A percentile compares a stretch with the other conserved stretches of the same genome.
These are phyloP conservation scores for Penicillium sp. DNA, from an alignment of 2,329 filamentous ascomycete genomes.

Conservation along the genomic window DNA sequence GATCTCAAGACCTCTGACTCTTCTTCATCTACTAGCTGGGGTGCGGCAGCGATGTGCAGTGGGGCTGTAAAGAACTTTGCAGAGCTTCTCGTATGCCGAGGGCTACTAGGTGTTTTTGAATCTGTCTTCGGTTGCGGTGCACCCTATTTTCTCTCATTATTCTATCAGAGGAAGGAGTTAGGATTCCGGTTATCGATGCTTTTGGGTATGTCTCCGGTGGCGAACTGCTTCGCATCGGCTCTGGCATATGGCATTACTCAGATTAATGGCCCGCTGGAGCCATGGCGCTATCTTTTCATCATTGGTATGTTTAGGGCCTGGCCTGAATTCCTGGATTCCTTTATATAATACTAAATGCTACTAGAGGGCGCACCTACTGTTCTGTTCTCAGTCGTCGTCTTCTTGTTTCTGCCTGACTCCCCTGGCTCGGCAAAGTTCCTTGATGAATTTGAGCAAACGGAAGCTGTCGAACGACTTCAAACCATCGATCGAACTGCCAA, in stretches of 20 bases:
- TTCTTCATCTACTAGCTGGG: conserved; percentile 20
- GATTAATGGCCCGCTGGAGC: conserved; percentile 20
- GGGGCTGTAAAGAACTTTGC: conserved; percentile 27
- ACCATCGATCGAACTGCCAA: conserved; percentile 33
- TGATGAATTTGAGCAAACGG: conserved; percentile 49
- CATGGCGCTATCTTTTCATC: conserved; percentile 54
- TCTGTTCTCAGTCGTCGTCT: conserved; percentile 46
- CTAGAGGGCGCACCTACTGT: conserved; percentile 47
- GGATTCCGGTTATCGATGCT: conserved; percentile 56
- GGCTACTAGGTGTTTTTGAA: conserved; percentile 28
- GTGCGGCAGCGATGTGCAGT: conserved; percentile 29
- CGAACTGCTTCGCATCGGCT: conserved; percentile 45
- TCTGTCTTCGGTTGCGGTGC: conserved; percentile 27
- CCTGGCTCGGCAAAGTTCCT: conserved; percentile 49
- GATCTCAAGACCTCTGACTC: not conserved
- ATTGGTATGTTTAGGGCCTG: conserved; percentile 39
- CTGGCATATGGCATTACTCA: conserved; percentile 46
- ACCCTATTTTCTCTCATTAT: conserved; percentile 48
- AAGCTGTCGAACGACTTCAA: conserved; percentile 55
- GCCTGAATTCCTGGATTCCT: too few species aligned
- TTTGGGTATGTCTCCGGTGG: conserved; percentile 42
- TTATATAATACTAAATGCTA: conserved; percentile 35
- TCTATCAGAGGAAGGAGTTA: conserved; percentile 56
- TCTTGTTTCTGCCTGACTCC: conserved; percentile 50
- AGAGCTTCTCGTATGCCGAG: conserved; percentile 26